Percentiles rank a stretch among this genome's conserved stretches.
These are phyloP conservation scores for Lachancea fermentati DNA, from an alignment of 805 yeast species.

Conservation along the genomic window DNA sequence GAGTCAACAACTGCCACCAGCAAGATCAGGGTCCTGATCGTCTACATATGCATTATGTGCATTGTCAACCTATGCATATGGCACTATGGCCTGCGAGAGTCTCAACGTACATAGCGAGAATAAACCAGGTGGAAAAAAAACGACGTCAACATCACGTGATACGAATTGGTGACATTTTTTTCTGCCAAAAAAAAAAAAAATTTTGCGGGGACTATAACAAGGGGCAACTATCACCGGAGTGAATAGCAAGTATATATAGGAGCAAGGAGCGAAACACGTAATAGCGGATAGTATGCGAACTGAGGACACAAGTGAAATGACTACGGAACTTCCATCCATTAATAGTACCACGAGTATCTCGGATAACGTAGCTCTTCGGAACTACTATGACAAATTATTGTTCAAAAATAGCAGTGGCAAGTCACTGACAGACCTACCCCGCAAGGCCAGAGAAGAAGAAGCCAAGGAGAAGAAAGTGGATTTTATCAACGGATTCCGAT, in stretches of 20 bases:
- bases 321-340: constrained; percentile 24
- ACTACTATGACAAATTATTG: constrained; percentile 31
- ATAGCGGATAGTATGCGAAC: not conserved
- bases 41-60: constrained; percentile 18
- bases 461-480: constrained; percentile 11
- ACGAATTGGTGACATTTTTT: not conserved
- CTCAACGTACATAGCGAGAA: too few relatives aligned
- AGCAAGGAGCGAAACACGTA: not conserved
- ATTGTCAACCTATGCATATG: constrained; percentile 14
- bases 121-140: too few relatives aligned
- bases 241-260: constrained; percentile 2
- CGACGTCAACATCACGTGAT: not conserved
- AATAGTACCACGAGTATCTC: constrained; percentile 32
- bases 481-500: constrained; percentile 25
- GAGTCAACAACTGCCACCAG: not conserved
- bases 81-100: not conserved
- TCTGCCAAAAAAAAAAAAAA: constrained; percentile 3
- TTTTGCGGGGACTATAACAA: constrained; percentile 5
- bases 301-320: not conserved
- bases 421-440: constrained; percentile 29
- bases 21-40: constrained; percentile 12
- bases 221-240: constrained; percentile 1
- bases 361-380: constrained; percentile 29
- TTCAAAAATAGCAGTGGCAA: constrained; percentile 31
- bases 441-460: constrained; percentile 12